Evolutionary conservation across 495 filamentous ascomycete genomes (phyloP).

Genomic region (Penicillium goetzii): DNA sequence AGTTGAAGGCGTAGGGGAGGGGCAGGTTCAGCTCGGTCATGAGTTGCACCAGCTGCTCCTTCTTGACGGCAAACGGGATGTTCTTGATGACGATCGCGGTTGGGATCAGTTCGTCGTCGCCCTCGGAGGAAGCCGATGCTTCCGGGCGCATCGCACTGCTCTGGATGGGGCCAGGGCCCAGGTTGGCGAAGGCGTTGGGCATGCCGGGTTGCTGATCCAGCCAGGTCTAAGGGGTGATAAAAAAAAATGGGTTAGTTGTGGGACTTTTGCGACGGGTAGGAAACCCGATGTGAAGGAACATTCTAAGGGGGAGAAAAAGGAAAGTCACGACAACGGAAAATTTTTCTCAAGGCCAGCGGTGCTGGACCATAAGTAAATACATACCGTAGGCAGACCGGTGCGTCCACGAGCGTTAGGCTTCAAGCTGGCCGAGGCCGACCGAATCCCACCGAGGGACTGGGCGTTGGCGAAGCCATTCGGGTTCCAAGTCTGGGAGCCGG

Average conservation of each 20-base stretch:
- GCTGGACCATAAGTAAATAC: conserved; percentile 25
- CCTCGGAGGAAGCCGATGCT: conserved; percentile 55
- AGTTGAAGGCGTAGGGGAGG: conserved; percentile 97
- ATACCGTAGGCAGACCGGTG: conserved; percentile 62
- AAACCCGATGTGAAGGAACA: not conserved
- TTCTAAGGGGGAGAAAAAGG: not conserved
- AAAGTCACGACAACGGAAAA: not conserved
- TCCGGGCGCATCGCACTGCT: conserved; percentile 56
- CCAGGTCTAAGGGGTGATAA: conserved; percentile 52
- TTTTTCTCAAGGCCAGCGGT: not conserved
- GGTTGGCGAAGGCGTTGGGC: conserved; percentile 54
- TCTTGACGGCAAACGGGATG: conserved; percentile 97
- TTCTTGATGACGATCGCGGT: conserved; percentile 99
- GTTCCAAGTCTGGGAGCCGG: conserved; percentile 71
- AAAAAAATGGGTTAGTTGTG: conserved; percentile 11
- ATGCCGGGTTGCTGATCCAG: conserved; percentile 61
- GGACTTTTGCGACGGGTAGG: conserved; percentile 1
- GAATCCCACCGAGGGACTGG: conserved; percentile 56
- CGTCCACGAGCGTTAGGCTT: conserved; percentile 59
- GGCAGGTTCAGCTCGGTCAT: conserved; percentile 93
- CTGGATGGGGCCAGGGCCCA: conserved; percentile 57
- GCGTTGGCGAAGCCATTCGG: conserved; percentile 57
- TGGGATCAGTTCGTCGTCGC: conserved; percentile 87
- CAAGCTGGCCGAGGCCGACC: conserved; percentile 59
- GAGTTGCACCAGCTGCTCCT: conserved; percentile 86